Percentiles rank a stretch among this genome's conserved stretches.
Conservation (phyloP, 345 rosid genomes). For the Carallia brachiata region DNA sequence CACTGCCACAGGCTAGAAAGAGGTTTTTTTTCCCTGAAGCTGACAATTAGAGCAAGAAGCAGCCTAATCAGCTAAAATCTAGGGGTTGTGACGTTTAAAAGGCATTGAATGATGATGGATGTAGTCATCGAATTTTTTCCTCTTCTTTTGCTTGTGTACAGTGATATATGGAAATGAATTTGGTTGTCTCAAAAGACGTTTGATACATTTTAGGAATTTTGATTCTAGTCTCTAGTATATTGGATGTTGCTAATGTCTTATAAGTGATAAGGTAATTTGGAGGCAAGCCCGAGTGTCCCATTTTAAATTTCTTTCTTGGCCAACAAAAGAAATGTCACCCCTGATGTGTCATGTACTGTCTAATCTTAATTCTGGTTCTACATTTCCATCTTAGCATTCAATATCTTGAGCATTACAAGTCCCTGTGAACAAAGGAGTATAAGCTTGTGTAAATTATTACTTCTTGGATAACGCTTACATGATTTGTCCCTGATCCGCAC, state of each 20-base stretch:
- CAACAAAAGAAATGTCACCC: not conserved
- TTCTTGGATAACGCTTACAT: too few species aligned
- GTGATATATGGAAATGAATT: not conserved
- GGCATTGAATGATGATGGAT: not conserved
- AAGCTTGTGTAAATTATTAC: too few species aligned
- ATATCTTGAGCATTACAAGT: too few species aligned
- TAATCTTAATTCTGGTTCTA: too few species aligned
- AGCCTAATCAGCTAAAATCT: not conserved
- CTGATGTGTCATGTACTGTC: too few species aligned
- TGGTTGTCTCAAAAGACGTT: not conserved
- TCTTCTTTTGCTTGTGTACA: not conserved
- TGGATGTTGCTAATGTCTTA: not conserved
- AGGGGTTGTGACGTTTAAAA: not conserved
- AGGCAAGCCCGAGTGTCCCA: not conserved
- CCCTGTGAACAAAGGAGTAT: too few species aligned
- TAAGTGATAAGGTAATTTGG: not conserved
- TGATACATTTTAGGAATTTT: not conserved
- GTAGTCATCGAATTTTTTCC: not conserved
- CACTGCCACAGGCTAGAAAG: not conserved
- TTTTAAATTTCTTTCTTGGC: not conserved
- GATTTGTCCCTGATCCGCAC: too few species aligned
- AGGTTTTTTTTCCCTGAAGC: not conserved
- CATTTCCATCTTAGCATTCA: too few species aligned
- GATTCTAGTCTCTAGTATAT: not conserved
- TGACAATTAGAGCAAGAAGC: not conserved